These are phyloP conservation scores for Citropsis articulata DNA, from an alignment of 345 rosid species.

Conservation along the genomic window DNA sequence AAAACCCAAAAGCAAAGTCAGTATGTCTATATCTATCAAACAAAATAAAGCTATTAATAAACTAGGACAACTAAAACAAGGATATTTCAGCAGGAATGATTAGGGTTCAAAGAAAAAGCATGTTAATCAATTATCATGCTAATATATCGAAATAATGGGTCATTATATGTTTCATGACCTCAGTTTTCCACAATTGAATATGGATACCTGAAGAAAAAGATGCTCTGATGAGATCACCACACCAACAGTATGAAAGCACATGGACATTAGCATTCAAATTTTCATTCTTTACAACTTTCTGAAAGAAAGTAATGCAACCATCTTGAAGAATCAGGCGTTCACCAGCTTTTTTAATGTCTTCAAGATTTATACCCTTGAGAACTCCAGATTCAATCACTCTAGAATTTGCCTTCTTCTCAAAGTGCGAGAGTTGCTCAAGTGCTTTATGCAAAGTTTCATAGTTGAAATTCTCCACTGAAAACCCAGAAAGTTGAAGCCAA, in stretches of 20 bases:
- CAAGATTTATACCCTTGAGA: constrained; percentile 77
- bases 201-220: constrained; percentile 68
- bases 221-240: constrained; percentile 83
- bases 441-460: constrained; percentile 66
- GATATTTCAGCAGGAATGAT: not conserved
- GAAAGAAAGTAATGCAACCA: constrained; percentile 76
- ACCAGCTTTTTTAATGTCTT: constrained; percentile 92
- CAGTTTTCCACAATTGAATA: not conserved
- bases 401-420: constrained; percentile 80
- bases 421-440: constrained; percentile 68
- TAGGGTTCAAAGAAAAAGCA: not conserved
- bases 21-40: not conserved
- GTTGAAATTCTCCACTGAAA: constrained; percentile 61
- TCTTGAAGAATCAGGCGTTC: constrained; percentile 82
- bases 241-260: constrained; percentile 95
- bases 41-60: not conserved
- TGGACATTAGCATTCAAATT: constrained; percentile 56
- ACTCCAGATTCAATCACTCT: constrained; percentile 86
- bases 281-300: constrained; percentile 54
- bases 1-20: not conserved
- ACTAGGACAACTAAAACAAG: not conserved
- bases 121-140: not conserved
- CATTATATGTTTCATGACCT: not conserved
- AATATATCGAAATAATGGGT: not conserved
- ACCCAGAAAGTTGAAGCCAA: constrained; percentile 13